A percentile compares a stretch with the other conserved stretches of the same genome.
These are phyloP conservation scores for Hapsidospora chrysogenum DNA, from an alignment of 495 filamentous ascomycete species.

Conservation along the genomic window DNA sequence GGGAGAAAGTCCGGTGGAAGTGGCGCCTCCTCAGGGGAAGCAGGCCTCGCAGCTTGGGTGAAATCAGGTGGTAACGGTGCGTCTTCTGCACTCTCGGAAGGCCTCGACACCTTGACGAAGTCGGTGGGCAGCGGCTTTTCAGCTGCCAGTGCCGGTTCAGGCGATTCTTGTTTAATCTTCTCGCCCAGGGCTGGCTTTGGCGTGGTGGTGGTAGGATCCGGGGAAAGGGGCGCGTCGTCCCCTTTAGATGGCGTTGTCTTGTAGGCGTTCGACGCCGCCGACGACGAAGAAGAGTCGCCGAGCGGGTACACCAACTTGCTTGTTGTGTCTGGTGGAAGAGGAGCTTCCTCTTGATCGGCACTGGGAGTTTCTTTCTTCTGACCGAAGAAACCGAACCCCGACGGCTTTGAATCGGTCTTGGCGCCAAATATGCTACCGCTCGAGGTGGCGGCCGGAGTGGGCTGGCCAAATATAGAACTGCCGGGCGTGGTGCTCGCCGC, in stretches of 20 bases:
- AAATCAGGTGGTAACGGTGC: slow-evolving; percentile 23
- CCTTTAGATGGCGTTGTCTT: background rate
- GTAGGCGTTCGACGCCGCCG: slow-evolving; percentile 22
- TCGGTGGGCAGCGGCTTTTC: background rate
- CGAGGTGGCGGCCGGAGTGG: slow-evolving; percentile 4
- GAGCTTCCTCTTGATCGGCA: background rate
- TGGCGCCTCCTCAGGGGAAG: slow-evolving; percentile 14
- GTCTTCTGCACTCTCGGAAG: slow-evolving; percentile 16
- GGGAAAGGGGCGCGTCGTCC: background rate
- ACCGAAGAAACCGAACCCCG: slow-evolving; percentile 7
- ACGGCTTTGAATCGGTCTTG: slow-evolving; percentile 3
- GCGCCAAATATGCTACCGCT: slow-evolving; percentile 9
- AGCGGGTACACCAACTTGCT: slow-evolving; percentile 47
- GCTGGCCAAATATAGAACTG: slow-evolving; percentile 20
- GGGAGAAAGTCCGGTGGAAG: slow-evolving; percentile 23
- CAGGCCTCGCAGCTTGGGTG: slow-evolving; percentile 2
- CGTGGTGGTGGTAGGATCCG: background rate
- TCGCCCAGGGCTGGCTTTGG: slow-evolving; percentile 7
- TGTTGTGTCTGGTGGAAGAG: slow-evolving; percentile 62
- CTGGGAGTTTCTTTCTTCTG: slow-evolving; percentile 1
- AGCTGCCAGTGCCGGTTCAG: too few relatives aligned
- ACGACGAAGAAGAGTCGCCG: slow-evolving; percentile 54
- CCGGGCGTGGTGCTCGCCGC: slow-evolving; percentile 12
- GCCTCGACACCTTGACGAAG: background rate
- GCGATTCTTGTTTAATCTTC: too few relatives aligned